phyloP scores from a whole-genome alignment of 164 flowering plant genomes.

The Vitis cinerea region DNA sequence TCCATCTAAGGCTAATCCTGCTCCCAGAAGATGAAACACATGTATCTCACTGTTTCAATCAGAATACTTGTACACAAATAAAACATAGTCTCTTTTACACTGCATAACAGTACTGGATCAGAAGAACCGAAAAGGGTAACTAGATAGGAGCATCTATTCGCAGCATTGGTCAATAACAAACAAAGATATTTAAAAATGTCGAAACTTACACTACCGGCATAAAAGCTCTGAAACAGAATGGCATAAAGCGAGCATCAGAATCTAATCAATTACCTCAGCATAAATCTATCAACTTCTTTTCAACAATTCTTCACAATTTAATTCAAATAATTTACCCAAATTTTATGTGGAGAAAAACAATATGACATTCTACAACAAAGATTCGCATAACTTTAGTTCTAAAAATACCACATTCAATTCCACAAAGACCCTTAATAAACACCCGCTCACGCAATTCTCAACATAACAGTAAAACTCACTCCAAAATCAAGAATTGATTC shows the following conservation, averaged over 20 bases:
- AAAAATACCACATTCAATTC: too few relatives aligned
- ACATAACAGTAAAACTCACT: neutral
- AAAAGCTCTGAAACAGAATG: constrained; percentile 24
- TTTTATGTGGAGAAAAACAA: too few relatives aligned
- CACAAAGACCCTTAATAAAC: neutral
- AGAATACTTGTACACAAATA: too few relatives aligned
- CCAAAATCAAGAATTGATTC: neutral
- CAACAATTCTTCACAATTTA: too few relatives aligned
- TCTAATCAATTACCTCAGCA: constrained; percentile 13
- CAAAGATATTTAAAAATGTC: constrained; percentile 20
- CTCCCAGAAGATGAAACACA: too few relatives aligned
- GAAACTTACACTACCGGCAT: constrained; percentile 14
- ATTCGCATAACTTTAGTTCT: too few relatives aligned
- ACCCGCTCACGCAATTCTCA: neutral
- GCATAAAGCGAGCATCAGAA: constrained; percentile 53
- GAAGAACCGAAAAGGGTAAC: neutral
- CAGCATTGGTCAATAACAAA: neutral
- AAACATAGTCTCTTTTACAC: too few relatives aligned
- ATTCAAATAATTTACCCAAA: too few relatives aligned
- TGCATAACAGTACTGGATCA: neutral
- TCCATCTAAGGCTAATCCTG: neutral
- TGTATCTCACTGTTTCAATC: too few relatives aligned
- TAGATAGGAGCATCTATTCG: neutral
- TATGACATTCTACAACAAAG: too few relatives aligned
- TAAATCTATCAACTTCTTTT: too few relatives aligned